Conservation (phyloP, 2,329 filamentous ascomycete genomes). For the Mycosphaerella sp. region DNA sequence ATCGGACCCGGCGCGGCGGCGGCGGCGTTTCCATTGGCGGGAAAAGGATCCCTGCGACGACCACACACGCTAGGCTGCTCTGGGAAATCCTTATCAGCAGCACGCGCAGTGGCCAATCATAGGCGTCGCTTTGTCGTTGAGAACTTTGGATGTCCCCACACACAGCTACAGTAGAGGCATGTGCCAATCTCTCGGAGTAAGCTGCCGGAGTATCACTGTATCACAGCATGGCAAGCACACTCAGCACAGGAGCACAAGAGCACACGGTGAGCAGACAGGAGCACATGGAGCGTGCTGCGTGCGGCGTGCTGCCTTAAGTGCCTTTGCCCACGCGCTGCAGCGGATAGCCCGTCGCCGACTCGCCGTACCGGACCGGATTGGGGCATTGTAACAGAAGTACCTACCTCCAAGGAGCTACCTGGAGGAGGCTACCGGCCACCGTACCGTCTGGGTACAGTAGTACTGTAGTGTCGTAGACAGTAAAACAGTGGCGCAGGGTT, state of each 20-base stretch:
- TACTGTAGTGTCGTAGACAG: too few species aligned
- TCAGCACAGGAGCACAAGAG: too few species aligned
- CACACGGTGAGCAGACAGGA: too few species aligned
- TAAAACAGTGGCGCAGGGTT: not conserved
- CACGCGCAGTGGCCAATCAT: not conserved
- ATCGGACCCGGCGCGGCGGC: too few species aligned
- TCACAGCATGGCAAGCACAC: slow-evolving; percentile 1
- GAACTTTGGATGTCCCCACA: not conserved
- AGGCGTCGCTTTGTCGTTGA: not conserved
- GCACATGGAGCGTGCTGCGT: not conserved
- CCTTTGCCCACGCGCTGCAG: not conserved
- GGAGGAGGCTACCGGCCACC: not conserved
- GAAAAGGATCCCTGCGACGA: not conserved
- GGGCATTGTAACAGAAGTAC: too few species aligned
- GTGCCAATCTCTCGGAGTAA: not conserved
- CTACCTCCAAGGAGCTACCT: too few species aligned
- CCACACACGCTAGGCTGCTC: not conserved
- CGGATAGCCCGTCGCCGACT: too few species aligned
- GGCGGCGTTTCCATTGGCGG: not conserved
- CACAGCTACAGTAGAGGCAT: not conserved
- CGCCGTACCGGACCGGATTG: too few species aligned
- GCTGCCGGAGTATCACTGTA: not conserved
- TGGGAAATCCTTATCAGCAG: not conserved
- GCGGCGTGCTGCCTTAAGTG: not conserved
- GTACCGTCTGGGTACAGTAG: not conserved